phyloP scores from a whole-genome alignment of 2,329 filamentous ascomycete genomes.

The Blastomyces parvus region DNA sequence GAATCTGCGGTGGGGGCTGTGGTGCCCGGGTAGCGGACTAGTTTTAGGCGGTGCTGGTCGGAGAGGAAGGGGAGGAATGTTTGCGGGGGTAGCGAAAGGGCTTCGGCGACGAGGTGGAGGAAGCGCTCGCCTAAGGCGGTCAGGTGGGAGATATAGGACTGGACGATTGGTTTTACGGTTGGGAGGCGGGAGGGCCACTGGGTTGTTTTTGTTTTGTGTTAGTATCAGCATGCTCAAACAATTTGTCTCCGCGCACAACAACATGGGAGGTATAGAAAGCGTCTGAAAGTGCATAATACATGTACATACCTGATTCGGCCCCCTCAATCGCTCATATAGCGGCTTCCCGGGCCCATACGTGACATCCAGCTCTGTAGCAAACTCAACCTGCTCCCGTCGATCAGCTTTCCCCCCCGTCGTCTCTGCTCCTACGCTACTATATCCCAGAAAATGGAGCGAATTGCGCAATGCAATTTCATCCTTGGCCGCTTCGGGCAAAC shows the following conservation, averaged over 20 bases:
- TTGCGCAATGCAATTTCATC: constrained; percentile 30
- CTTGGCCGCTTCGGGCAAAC: constrained; percentile 16
- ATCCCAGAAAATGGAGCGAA: constrained; percentile 53
- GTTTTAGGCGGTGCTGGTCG: constrained; percentile 51
- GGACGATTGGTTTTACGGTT: constrained; percentile 30
- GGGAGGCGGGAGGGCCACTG: constrained; percentile 38
- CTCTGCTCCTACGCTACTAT: constrained; percentile 47
- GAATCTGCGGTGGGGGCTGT: constrained; percentile 13
- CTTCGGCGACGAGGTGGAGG: constrained; percentile 47
- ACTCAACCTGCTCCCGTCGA: constrained; percentile 51
- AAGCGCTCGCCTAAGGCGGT: constrained; percentile 45
- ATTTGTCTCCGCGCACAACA: background rate
- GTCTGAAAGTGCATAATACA: constrained; percentile 14
- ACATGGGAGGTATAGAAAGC: constrained; percentile 17
- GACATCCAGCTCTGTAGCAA: constrained; percentile 45
- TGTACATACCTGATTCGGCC: constrained; percentile 37
- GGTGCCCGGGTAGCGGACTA: constrained; percentile 45
- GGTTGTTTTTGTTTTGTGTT: background rate
- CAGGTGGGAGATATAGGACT: constrained; percentile 45
- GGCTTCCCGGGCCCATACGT: constrained; percentile 27
- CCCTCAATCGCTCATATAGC: constrained; percentile 38
- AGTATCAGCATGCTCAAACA: background rate
- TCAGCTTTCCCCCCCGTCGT: constrained; percentile 46
- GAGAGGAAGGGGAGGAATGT: constrained; percentile 47
- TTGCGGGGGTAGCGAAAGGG: constrained; percentile 41